phyloP scores from a whole-genome alignment of 345 rosid genomes.

The Anacardium occidentale region DNA sequence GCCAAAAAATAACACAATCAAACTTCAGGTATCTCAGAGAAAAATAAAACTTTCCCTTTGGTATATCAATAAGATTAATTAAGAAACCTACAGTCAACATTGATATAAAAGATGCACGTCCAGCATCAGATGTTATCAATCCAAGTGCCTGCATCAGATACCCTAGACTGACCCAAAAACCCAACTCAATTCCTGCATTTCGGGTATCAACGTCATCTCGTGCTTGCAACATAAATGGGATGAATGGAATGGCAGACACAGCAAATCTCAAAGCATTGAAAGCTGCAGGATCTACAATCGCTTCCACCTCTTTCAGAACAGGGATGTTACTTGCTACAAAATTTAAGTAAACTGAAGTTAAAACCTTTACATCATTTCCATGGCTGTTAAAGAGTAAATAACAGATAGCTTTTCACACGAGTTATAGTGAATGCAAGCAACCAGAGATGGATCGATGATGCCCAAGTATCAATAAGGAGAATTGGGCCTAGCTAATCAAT shows the following conservation, averaged over 20 bases:
- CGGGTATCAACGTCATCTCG: constrained; percentile 42
- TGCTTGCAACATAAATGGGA: constrained; percentile 45
- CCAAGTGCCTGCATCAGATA: constrained; percentile 62
- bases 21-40: constrained; percentile 15
- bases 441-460: background rate
- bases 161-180: constrained; percentile 60
- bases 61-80: background rate
- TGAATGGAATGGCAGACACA: constrained; percentile 52
- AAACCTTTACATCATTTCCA: background rate
- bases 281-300: constrained; percentile 47
- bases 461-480: background rate
- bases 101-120: constrained; percentile 56
- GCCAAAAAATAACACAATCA: constrained; percentile 18
- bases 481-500: background rate
- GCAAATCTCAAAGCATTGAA: constrained; percentile 53
- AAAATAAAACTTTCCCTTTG: constrained; percentile 6
- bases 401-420: background rate
- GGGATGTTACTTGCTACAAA: constrained; percentile 58
- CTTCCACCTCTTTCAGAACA: constrained; percentile 58
- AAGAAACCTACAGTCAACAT: constrained; percentile 50
- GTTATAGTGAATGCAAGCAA: background rate
- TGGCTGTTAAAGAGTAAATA: background rate
- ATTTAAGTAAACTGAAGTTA: constrained; percentile 13
- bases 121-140: constrained; percentile 54
- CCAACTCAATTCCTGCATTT: constrained; percentile 64